Evolutionary conservation across 225 moss, liverwort and hornwort species (phyloP).

Genomic region (Straminergon stramineum): DNA sequence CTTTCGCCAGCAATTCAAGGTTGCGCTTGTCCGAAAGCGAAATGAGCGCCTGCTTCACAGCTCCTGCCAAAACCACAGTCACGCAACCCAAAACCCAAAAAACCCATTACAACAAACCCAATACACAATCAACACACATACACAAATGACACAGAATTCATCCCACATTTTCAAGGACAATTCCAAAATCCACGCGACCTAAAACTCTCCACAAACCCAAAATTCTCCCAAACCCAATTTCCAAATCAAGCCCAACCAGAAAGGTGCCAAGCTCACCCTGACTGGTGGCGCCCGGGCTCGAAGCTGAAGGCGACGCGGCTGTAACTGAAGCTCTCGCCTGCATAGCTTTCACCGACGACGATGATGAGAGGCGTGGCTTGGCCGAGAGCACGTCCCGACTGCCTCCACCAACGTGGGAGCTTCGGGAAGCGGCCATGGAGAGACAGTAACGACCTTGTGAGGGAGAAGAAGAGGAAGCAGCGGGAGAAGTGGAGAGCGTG

Average conservation of each 20-base stretch:
- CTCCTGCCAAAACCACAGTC: conserved; percentile 20
- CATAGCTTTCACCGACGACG: conserved; percentile 7
- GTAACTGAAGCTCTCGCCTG: conserved; percentile 9
- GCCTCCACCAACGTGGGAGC: conserved; percentile 27
- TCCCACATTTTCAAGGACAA: background rate
- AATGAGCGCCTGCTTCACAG: conserved; percentile 70
- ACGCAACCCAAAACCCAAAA: background rate
- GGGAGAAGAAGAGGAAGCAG: background rate
- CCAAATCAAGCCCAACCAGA: background rate
- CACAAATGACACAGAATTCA: background rate
- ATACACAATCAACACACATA: background rate
- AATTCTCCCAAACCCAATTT: background rate
- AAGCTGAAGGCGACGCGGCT: conserved; percentile 17
- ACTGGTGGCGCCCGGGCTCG: conserved; percentile 24
- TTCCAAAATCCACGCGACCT: background rate
- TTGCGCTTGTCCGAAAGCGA: conserved; percentile 90
- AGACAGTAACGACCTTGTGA: background rate
- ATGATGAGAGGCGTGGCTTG: conserved; percentile 22
- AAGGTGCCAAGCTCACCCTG: background rate
- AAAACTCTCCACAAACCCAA: background rate
- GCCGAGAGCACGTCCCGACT: conserved; percentile 8
- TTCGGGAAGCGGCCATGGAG: conserved; percentile 31
- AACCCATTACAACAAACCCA: background rate
- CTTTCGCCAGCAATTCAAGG: conserved; percentile 67
- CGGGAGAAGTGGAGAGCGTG: background rate